phyloP scores from a whole-genome alignment of 805 yeast species.

The Wickerhamiella bombiphila region DNA sequence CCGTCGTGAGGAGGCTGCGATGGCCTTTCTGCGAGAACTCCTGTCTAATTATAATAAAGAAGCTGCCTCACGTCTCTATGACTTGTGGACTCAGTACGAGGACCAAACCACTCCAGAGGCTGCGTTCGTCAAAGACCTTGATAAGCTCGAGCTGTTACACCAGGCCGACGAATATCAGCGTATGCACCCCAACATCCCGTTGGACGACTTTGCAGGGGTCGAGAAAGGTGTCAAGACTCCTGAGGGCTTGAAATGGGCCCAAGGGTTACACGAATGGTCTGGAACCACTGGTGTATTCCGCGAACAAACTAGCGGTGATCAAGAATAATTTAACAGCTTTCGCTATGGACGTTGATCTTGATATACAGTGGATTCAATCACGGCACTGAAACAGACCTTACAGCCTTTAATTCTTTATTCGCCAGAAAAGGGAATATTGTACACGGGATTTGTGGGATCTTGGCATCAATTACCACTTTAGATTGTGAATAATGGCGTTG shows the following conservation, averaged over 20 bases:
- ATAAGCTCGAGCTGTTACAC: constrained; percentile 67
- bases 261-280: constrained; percentile 28
- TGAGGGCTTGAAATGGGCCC: constrained; percentile 58
- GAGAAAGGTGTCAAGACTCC: constrained; percentile 47
- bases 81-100: constrained; percentile 82
- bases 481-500: constrained; percentile 1
- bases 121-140: constrained; percentile 81
- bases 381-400: no score
- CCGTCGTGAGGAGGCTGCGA: constrained; percentile 61
- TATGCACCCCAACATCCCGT: constrained; percentile 37
- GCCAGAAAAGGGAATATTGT: neutral
- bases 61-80: constrained; percentile 50
- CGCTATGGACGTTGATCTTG: no score
- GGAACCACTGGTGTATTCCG: constrained; percentile 13
- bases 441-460: neutral
- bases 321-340: no score
- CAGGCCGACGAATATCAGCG: constrained; percentile 53
- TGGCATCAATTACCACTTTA: neutral
- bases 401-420: neutral
- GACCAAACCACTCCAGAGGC: constrained; percentile 71
- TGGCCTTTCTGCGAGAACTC: constrained; percentile 46
- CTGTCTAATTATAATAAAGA: constrained; percentile 47
- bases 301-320: no score
- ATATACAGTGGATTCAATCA: no score
- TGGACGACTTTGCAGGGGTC: constrained; percentile 58